phyloP scores from a whole-genome alignment of 345 rosid genomes.

The Raphanus raphanistrum region DNA sequence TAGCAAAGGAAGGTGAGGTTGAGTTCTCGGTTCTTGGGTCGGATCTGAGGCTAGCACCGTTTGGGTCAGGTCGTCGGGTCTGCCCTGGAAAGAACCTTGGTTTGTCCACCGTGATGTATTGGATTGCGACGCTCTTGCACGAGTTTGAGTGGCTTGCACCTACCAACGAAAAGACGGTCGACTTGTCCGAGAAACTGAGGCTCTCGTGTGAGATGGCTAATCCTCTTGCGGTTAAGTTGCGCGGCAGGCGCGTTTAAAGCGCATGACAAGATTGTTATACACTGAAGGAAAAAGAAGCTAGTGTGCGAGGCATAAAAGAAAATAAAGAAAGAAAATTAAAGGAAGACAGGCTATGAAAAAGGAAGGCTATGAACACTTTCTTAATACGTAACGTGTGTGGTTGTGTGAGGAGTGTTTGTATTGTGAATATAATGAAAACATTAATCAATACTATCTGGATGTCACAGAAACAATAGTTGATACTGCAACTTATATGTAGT shows the following conservation, averaged over 20 bases:
- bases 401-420: constrained; percentile 32
- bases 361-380: constrained; percentile 15
- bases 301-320: constrained; percentile 1
- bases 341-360: not conserved
- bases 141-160: constrained; percentile 65
- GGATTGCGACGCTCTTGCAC: constrained; percentile 70
- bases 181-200: constrained; percentile 69
- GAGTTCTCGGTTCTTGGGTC: constrained; percentile 81
- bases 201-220: constrained; percentile 85
- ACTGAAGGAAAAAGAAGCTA: not conserved
- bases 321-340: not conserved
- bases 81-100: constrained; percentile 84
- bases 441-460: constrained; percentile 7
- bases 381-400: constrained; percentile 23
- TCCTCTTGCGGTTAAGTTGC: constrained; percentile 54
- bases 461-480: not conserved
- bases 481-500: not conserved
- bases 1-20: constrained; percentile 40
- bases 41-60: constrained; percentile 84
- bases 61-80: constrained; percentile 78
- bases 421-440: constrained; percentile 25
- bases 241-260: constrained; percentile 39
- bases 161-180: constrained; percentile 43
- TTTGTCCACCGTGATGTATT: constrained; percentile 59
- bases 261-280: not conserved